Percentiles rank a stretch among this genome's conserved stretches.
These are phyloP conservation scores for Pseudogymnoascus sp. DNA, from an alignment of 2,329 filamentous ascomycete species.

Conservation along the genomic window DNA sequence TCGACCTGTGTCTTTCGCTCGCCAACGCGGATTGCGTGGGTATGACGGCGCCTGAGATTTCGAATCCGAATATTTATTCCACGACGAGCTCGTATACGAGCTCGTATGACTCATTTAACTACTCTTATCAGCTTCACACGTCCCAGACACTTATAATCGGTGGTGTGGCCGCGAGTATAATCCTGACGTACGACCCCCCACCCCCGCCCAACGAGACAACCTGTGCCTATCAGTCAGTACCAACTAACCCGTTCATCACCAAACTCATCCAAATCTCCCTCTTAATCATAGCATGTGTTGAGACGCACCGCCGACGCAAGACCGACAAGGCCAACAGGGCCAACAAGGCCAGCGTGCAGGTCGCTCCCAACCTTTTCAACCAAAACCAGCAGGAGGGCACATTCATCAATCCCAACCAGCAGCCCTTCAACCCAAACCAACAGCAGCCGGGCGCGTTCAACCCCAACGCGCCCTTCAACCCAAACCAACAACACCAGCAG, in stretches of 20 bases:
- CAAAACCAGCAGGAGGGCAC: not conserved
- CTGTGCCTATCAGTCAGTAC: too few relatives aligned
- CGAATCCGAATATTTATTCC: too few relatives aligned
- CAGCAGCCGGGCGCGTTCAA: not conserved
- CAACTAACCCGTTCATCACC: not conserved
- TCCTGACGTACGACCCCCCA: too few relatives aligned
- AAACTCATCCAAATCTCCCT: not conserved
- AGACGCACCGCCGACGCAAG: not conserved
- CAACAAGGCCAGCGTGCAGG: not conserved
- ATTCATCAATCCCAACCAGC: not conserved
- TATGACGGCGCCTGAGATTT: not conserved
- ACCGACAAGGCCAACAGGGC: too few relatives aligned
- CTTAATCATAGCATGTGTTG: not conserved
- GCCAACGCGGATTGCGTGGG: not conserved
- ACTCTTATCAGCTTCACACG: too few relatives aligned
- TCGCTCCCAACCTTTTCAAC: not conserved
- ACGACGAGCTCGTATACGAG: too few relatives aligned
- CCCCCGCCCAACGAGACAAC: too few relatives aligned
- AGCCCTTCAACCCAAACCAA: not conserved
- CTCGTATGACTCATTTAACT: too few relatives aligned
- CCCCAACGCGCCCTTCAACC: not conserved
- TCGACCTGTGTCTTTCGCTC: not conserved
- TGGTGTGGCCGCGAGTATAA: too few relatives aligned
- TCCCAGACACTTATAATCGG: too few relatives aligned
- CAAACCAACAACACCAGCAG: not conserved